phyloP scores from a whole-genome alignment of 768 basidiomycete genomes.

The Psilocybe cyanescens region DNA sequence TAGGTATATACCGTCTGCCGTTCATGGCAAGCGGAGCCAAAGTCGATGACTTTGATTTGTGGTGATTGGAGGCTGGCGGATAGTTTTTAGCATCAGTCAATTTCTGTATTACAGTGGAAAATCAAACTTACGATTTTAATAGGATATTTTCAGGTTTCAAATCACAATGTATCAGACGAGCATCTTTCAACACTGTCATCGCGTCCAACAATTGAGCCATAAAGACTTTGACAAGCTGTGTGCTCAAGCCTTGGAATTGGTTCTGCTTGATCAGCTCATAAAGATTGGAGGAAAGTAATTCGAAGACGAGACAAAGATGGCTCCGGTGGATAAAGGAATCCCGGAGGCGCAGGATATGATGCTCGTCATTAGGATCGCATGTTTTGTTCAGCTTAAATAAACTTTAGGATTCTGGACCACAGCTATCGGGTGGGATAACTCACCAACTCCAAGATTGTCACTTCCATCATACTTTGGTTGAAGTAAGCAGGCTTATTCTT shows the following conservation, averaged over 20 bases:
- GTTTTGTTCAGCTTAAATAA: slow-evolving; percentile 84
- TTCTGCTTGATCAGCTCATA: slow-evolving; percentile 99
- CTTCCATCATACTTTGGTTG: slow-evolving; percentile 99
- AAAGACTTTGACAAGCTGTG: slow-evolving; percentile 98
- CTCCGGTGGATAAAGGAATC: slow-evolving; percentile 97
- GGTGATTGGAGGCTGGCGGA: slow-evolving; percentile 58
- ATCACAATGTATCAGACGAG: slow-evolving; percentile 96
- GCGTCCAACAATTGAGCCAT: slow-evolving; percentile 95
- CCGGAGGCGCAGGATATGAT: slow-evolving; percentile 92
- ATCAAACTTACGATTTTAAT: slow-evolving; percentile 77
- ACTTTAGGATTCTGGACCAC: slow-evolving; percentile 6
- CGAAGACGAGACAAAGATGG: slow-evolving; percentile 97
- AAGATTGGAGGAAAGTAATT: slow-evolving; percentile 94
- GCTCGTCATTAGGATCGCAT: slow-evolving; percentile 92
- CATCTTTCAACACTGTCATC: slow-evolving; percentile 90
- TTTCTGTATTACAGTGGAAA: slow-evolving; percentile 7
- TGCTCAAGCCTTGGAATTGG: slow-evolving; percentile 96
- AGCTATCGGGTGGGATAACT: slow-evolving; percentile 35
- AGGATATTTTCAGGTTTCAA: slow-evolving; percentile 99
- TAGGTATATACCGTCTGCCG: slow-evolving; percentile 99
- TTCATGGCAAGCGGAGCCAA: slow-evolving; percentile 98
- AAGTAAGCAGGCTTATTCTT: slow-evolving; percentile 99
- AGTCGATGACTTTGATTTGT: slow-evolving; percentile 78
- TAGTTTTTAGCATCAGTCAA: slow-evolving; percentile 4
- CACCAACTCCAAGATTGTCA: slow-evolving; percentile 95